These are phyloP conservation scores for Tephrocybe sp. DNA, from an alignment of 768 basidiomycete genomes.

Conservation along the genomic window DNA sequence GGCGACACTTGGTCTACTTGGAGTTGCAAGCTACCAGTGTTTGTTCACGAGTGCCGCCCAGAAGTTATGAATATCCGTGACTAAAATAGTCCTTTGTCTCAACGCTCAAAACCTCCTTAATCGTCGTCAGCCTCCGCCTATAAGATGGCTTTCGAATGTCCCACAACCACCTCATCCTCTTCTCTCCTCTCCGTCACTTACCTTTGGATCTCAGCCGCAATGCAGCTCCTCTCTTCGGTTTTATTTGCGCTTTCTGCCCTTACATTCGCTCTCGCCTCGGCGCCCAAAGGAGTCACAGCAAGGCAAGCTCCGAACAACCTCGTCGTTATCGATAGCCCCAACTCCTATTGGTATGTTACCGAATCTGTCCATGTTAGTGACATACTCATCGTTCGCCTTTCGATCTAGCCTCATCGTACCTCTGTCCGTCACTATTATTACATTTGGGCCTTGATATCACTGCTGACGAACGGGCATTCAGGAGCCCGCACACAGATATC, in stretches of 20 bases:
- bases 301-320: conserved; percentile 44
- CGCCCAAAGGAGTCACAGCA: conserved; percentile 14
- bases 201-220: background rate
- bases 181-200: background rate
- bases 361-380: background rate
- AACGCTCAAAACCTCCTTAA: no score
- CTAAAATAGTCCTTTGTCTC: no score
- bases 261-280: background rate
- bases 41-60: no score
- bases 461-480: conserved; percentile 17
- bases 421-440: conserved; percentile 22
- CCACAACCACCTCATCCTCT: background rate
- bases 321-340: conserved; percentile 44
- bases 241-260: background rate
- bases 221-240: conserved; percentile 1
- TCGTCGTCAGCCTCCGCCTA: background rate
- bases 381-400: background rate
- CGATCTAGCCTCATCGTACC: conserved; percentile 46
- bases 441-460: background rate
- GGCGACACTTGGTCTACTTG: no score
- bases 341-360: conserved; percentile 40
- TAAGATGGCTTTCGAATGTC: background rate
- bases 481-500: conserved; percentile 49
- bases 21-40: no score
- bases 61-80: no score